A percentile compares a stretch with the other conserved stretches of the same genome.
These are phyloP conservation scores for Hanseniaspora thailandica DNA, from an alignment of 805 yeast genomes.

Conservation along the genomic window DNA sequence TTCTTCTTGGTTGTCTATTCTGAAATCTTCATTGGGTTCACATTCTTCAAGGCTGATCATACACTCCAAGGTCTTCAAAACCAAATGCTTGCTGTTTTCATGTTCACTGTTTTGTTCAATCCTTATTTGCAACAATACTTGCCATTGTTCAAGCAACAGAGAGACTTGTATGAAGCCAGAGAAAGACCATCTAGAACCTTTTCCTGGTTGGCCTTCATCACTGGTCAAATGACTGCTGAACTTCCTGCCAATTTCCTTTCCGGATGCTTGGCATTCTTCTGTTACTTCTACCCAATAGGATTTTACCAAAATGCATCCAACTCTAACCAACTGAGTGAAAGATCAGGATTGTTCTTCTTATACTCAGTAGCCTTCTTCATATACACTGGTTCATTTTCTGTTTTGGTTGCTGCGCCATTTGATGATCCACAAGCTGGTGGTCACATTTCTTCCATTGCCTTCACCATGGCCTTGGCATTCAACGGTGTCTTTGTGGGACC, in stretches of 20 bases:
- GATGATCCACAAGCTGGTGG: conserved; percentile 54
- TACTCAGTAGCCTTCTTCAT: conserved; percentile 37
- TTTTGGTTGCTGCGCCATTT: conserved; percentile 45
- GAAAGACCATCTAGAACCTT: conserved; percentile 34
- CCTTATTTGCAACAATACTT: conserved; percentile 33
- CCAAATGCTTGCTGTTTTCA: conserved; percentile 31
- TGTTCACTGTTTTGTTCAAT: conserved; percentile 31
- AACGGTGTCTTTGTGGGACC: conserved; percentile 56
- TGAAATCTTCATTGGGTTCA: conserved; percentile 39
- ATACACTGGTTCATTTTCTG: conserved; percentile 48
- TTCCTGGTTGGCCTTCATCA: conserved; percentile 50
- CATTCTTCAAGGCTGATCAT: conserved; percentile 42
- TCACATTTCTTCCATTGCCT: conserved; percentile 43
- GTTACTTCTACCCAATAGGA: conserved; percentile 67
- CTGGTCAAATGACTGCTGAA: conserved; percentile 53
- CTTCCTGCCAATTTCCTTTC: conserved; percentile 50
- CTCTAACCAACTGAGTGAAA: conserved; percentile 35
- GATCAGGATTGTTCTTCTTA: conserved; percentile 49
- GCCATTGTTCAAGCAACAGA: conserved; percentile 29
- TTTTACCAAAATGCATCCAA: conserved; percentile 51
- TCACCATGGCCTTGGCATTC: conserved; percentile 53
- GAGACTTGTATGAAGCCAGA: conserved; percentile 33
- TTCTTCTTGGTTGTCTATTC: conserved; percentile 34
- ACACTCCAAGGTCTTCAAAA: conserved; percentile 34
- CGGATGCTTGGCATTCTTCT: conserved; percentile 51